Evolutionary conservation across 78 protist species (phyloP).

Genomic region (Dictyostelium purpureum): DNA sequence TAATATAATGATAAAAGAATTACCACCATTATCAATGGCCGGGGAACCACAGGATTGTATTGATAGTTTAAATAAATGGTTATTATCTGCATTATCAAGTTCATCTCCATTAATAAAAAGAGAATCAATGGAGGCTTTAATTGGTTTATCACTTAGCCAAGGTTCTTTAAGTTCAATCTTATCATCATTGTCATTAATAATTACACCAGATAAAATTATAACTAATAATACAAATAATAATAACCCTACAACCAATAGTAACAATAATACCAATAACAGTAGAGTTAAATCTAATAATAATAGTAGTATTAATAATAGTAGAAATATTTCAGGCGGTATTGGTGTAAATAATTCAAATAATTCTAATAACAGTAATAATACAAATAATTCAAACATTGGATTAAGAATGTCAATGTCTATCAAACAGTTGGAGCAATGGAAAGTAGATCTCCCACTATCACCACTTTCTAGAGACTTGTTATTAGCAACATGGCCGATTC

Average conservation of each 20-base stretch:
- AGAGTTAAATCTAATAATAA: not conserved
- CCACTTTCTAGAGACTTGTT: slow-evolving; percentile 65
- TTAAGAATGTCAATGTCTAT: slow-evolving; percentile 23
- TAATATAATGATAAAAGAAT: slow-evolving; percentile 61
- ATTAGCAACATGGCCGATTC: slow-evolving; percentile 63
- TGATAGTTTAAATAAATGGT: slow-evolving; percentile 66
- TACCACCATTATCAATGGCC: slow-evolving; percentile 74
- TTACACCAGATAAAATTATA: slow-evolving; percentile 10
- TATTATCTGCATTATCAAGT: slow-evolving; percentile 56
- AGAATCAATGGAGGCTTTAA: slow-evolving; percentile 72
- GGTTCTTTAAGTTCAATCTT: slow-evolving; percentile 54
- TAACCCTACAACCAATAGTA: not conserved
- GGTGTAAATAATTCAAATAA: not conserved
- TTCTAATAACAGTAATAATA: not conserved
- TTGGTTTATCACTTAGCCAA: slow-evolving; percentile 46
- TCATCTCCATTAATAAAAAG: slow-evolving; percentile 4
- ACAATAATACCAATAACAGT: not conserved
- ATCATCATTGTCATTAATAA: slow-evolving; percentile 36
- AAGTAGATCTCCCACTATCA: slow-evolving; percentile 78
- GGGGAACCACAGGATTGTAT: slow-evolving; percentile 80
- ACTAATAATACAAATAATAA: not conserved
- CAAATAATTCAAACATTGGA: not conserved
- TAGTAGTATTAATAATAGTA: not conserved
- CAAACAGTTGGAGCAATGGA: slow-evolving; percentile 72
- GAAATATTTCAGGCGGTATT: not conserved